Evolutionary conservation across 2,329 filamentous ascomycete genomes (phyloP).

Genomic region (Epichloe glyceriae): DNA sequence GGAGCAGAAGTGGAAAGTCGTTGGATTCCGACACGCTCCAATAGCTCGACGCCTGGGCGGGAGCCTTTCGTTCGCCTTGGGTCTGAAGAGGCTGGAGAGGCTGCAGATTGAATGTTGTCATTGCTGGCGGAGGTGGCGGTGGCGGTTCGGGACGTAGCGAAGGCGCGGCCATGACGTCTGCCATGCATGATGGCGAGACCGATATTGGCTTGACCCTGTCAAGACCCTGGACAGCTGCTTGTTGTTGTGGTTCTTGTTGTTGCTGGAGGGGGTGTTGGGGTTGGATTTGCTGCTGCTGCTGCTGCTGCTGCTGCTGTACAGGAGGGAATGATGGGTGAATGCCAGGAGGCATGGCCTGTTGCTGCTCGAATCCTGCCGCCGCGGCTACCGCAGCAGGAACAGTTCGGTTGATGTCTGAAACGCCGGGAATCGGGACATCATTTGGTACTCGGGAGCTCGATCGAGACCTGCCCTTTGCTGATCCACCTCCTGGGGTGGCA

Average conservation of each 20-base stretch:
- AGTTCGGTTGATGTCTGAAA: neutral
- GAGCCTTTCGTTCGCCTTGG: constrained; percentile 36
- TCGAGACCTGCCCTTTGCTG: constrained; percentile 36
- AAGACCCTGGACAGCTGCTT: constrained; percentile 12
- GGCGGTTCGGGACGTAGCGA: constrained; percentile 42
- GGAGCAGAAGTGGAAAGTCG: constrained; percentile 61
- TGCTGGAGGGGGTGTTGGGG: neutral
- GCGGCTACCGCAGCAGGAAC: constrained; percentile 2
- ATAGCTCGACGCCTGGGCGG: constrained; percentile 60
- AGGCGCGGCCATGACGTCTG: constrained; percentile 43
- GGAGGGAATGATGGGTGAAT: constrained; percentile 26
- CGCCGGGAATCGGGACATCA: constrained; percentile 12
- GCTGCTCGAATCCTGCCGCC: constrained; percentile 28
- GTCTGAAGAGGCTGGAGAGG: constrained; percentile 18
- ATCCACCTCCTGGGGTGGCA: constrained; percentile 25
- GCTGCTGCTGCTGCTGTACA: neutral
- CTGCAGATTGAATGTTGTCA: constrained; percentile 39
- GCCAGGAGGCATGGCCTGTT: constrained; percentile 13
- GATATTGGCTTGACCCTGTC: constrained; percentile 24
- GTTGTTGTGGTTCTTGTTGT: constrained; percentile 10
- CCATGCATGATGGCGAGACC: constrained; percentile 23
- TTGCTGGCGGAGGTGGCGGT: constrained; percentile 31
- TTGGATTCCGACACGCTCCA: constrained; percentile 75
- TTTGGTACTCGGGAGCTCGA: constrained; percentile 38
- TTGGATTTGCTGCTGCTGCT: neutral